phyloP scores from a whole-genome alignment of 345 rosid species.

The Raphanus raphanistrum region DNA sequence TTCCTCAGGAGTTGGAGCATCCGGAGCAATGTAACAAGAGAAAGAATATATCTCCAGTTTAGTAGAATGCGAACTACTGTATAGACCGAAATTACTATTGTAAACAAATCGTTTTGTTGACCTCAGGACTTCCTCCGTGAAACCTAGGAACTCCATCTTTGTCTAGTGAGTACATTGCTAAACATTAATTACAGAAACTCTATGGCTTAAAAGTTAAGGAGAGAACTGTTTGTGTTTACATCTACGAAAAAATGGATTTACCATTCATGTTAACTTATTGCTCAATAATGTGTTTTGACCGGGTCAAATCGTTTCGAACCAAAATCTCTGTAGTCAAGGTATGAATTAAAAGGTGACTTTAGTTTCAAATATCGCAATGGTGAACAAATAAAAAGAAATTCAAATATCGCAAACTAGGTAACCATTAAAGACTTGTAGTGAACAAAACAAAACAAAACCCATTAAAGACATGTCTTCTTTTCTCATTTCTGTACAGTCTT shows the following conservation, averaged over 20 bases:
- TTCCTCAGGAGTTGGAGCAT: constrained; percentile 43
- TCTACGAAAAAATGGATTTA: not conserved
- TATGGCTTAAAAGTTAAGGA: not conserved
- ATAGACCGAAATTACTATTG: too few relatives aligned
- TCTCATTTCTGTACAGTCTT: not conserved
- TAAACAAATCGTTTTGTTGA: too few relatives aligned
- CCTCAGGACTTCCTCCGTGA: too few relatives aligned
- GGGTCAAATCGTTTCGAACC: constrained; percentile 4
- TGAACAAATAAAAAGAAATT: too few relatives aligned
- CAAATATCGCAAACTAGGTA: too few relatives aligned
- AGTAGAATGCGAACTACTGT: too few relatives aligned
- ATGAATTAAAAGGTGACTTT: not conserved
- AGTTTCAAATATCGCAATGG: constrained; percentile 13
- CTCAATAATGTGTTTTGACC: not conserved
- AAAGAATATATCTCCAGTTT: too few relatives aligned
- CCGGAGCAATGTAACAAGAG: constrained; percentile 5
- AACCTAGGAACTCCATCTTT: too few relatives aligned
- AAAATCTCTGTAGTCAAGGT: not conserved
- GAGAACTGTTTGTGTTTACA: not conserved
- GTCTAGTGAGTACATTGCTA: too few relatives aligned
- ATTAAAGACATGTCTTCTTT: not conserved
- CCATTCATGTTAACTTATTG: not conserved
- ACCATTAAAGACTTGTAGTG: not conserved
- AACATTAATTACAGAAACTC: too few relatives aligned
- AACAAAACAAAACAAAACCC: not conserved